Base-by-base conservation (phyloP, 306 rosid species). In the Pterocarpus macrocarpus region DNA sequence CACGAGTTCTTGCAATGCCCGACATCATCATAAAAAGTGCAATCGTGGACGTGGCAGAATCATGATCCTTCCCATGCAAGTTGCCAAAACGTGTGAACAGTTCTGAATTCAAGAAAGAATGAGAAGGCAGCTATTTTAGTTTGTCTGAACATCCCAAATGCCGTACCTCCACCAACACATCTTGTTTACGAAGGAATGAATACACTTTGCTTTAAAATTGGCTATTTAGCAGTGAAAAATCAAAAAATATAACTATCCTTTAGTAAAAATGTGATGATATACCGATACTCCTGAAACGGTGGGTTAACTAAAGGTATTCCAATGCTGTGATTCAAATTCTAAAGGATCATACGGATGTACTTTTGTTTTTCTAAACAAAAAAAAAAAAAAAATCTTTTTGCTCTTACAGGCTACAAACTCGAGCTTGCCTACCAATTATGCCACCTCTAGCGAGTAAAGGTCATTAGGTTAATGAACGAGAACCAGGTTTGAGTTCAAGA, bases 1-100 rank as follows among this genome's bases (percentile, higher is more conserved):
- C 81, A 66, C 2, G 5, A 49, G 38, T 13, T 39, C 64, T 15
- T 53, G 75, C 58, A 30, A 13, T 77, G 15, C 52, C 67, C 58
- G 58, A 78, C 81, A 67, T 5, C 67, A 41, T 78, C 45, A 78
- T 66, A 9, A 5, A 52, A 66, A 78, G 67, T 78, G 14, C 64
- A 64, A 39, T 7, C 2, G 44, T 7, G 39, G 53, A 32, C 58
- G 6, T 49, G 22, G 39, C 59, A 56, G 69, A 71, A 61, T 70
- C 72, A 61, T 70, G 52, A 45, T 17, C n/a, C n/a, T 33, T 64
- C 11, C 55, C 33, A 11, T 62, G 57, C 71, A 74, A 33, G 36
- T 57, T 66, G 76, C 61, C n/a, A 52, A 55, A 52, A 50, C 49
- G 30, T 30, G 38, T 22, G 28, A 22, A 22, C 28, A 63, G 34